Base-by-base conservation (phyloP, 345 rosid species). In the Pistacia vera region DNA sequence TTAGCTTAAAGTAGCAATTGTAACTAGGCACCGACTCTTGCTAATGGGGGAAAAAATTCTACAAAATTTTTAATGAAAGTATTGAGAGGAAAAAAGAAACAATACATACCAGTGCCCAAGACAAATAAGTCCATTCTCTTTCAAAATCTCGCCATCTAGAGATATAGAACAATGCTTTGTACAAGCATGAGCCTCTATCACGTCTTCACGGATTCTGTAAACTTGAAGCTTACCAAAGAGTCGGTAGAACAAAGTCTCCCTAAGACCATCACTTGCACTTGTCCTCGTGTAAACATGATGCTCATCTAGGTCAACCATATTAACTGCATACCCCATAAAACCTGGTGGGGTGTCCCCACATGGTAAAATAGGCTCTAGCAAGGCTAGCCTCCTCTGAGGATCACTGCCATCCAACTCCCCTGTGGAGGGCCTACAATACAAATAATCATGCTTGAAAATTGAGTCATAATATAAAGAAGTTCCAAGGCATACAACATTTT, bases 321-420 rank as follows among this genome's bases (percentile, higher is more conserved):
- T 93, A 28, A 89, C 97, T 0, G 91, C 98, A 74, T 89, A 88
- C 22, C 92, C 97, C 58, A 79, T 1, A 76, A 91, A 93, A 49
- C 94, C 97, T 0, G 74, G 77, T 35, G 90, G 81, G 7, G 38
- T 57, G 18, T 71, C 57, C 70, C 97, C 92, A 49, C 63, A 25
- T 5, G 83, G 82, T 20, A 83, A 60, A 4, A 4, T 51, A 14
- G 96, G 97, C 6, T 52, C 48, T 20, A 85, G 86, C 76, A 93
- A 68, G 49, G 54, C 71, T 66, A 93, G 78, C 78, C 74, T 87
- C 81, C 66, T 85, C 22, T 86, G 92, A 52, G 81, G 84, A 35
- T 79, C 86, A 63, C 52, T 35, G 49, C 51, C 54, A 35, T 83
- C 76, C 33, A 85, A 8, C 52, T 68, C 36, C 65, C 83, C 83